Evolutionary conservation across 1,284 basidiomycete genomes (phyloP), one percentile per base, ranked within the genome.

Genomic region (Sporisorium iseilematis-ciliati): DNA sequence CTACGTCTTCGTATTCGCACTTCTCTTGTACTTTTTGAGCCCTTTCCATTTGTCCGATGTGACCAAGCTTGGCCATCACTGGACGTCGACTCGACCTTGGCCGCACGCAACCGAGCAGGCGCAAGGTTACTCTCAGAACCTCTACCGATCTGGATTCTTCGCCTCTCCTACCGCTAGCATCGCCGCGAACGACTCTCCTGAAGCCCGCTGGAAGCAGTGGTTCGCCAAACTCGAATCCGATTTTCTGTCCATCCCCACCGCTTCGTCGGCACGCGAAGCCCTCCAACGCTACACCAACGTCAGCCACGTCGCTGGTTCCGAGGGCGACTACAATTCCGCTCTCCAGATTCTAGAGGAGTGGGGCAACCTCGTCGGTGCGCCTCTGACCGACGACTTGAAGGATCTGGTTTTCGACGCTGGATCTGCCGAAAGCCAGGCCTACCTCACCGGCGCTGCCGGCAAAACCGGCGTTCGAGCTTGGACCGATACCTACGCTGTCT

Each of bases 401-500:
- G 54, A 77, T 0, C 56, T 72, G 33, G 68, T 85, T 51, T 81
- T 77, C 31, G 82, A 85, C n/a, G 81, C 83, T 7, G 83, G 83
- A 26, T 75, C 78, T 8, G 4, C 57, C 31, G 53, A 80, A 25
- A 69, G 66, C 16, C 77, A 75, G 53, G 64, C 73, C 2, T 73
- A 70, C 54, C 67, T 84, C 57, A 75, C 48, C 14, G 78, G 72
- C 23, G 23, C 41, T 10, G 11, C 49, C 5, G 61, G 40, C 33
- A 58, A 63, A n/a, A 16, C 55, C n/a, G 54, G 60, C 25, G 65
- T 71, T 5, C 71, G 80, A 16, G 82, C 80, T 0, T 85, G 81
- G 77, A 76, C 74, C 14, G 83, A 85, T 57, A 84, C 81, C 8
- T 84, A 84, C 61, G 59, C 77, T n/a, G 78, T 81, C 20, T 82